Percentiles rank a stretch among this genome's conserved stretches.
phyloP scores from a whole-genome alignment of 768 basidiomycete species.

The Ramaria rubella region DNA sequence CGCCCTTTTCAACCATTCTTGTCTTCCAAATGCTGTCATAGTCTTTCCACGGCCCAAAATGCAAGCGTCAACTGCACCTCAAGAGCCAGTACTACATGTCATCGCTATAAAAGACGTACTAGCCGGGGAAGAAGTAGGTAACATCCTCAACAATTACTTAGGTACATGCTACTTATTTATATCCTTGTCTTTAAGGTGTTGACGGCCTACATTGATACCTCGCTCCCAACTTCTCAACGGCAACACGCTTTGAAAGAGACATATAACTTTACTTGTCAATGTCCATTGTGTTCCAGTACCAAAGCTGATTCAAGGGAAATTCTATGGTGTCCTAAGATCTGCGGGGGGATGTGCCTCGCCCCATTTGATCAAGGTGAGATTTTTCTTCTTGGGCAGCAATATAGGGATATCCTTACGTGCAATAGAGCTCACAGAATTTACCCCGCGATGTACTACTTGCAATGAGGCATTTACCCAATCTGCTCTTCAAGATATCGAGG shows the following conservation, averaged over 20 bases:
- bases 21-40: conserved; percentile 82
- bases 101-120: conserved; percentile 61
- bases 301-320: conserved; percentile 59
- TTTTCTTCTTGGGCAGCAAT: too few species aligned
- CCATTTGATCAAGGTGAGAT: conserved; percentile 4
- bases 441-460: conserved; percentile 44
- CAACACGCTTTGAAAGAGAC: conserved; percentile 56
- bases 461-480: conserved; percentile 42
- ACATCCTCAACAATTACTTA: not conserved
- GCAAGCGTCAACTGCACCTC: conserved; percentile 16
- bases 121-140: conserved; percentile 61
- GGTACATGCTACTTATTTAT: not conserved
- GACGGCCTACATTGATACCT: conserved; percentile 82
- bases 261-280: conserved; percentile 74
- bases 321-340: conserved; percentile 61
- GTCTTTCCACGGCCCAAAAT: conserved; percentile 66
- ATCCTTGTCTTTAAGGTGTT: conserved; percentile 44
- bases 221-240: conserved; percentile 52
- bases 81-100: conserved; percentile 64
- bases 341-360: conserved; percentile 52
- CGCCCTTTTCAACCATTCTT: conserved; percentile 85
- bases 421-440: not conserved
- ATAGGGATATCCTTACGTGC: too few species aligned
- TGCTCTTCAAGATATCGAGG: conserved; percentile 48
- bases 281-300: conserved; percentile 45